These are phyloP conservation scores for Acorus gramineus DNA, from an alignment of 106 monocot genomes.

Conservation along the genomic window DNA sequence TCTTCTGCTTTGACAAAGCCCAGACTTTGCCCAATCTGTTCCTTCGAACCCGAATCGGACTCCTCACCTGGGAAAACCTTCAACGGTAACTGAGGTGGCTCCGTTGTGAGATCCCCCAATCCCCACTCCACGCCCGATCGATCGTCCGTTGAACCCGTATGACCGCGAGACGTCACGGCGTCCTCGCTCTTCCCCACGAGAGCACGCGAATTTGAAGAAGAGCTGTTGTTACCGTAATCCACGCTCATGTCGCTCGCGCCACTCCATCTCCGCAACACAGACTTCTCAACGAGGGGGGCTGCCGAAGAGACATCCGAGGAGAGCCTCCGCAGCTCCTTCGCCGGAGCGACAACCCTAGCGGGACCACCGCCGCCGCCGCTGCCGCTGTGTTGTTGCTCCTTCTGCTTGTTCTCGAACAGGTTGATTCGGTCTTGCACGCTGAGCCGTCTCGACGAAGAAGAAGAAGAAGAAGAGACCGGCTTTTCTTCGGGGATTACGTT, in stretches of 20 bases:
- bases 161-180: too few relatives aligned
- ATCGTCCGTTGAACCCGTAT: too few relatives aligned
- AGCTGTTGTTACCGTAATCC: constrained; percentile 46
- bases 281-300: constrained; percentile 35
- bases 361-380: constrained; percentile 16
- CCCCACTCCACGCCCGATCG: too few relatives aligned
- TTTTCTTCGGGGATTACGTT: neutral
- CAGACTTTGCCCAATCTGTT: neutral
- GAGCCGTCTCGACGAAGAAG: constrained; percentile 38
- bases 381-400: constrained; percentile 34
- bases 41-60: constrained; percentile 15
- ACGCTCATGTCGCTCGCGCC: constrained; percentile 98
- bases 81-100: too few relatives aligned
- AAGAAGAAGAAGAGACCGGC: neutral
- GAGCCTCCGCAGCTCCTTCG: constrained; percentile 59
- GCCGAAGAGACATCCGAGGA: constrained; percentile 51
- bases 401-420: constrained; percentile 85
- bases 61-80: constrained; percentile 31
- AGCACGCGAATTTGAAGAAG: constrained; percentile 30
- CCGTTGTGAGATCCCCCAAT: too few relatives aligned
- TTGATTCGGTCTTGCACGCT: constrained; percentile 95
- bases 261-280: constrained; percentile 88
- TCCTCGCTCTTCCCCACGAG: constrained; percentile 3
- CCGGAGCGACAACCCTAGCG: constrained; percentile 17
- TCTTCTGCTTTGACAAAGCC: constrained; percentile 14